Percentiles rank a stretch among this genome's conserved stretches.
These are phyloP conservation scores for Hura crepitans DNA, from an alignment of 441 rosid genomes.

Conservation along the genomic window DNA sequence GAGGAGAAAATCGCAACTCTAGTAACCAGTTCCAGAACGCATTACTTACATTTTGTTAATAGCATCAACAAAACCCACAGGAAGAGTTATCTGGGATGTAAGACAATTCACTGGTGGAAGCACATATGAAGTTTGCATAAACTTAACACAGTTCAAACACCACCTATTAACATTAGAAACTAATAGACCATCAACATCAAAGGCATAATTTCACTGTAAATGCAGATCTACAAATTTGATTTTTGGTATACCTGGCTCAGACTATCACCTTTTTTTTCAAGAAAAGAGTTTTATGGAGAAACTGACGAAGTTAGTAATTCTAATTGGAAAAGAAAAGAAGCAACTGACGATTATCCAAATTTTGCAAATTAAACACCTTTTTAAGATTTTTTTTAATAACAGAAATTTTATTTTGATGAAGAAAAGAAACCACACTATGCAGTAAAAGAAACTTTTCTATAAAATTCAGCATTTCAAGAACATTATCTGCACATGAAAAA, in stretches of 20 bases:
- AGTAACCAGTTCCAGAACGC: not conserved
- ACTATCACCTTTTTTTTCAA: not conserved
- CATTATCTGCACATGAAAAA: too few relatives aligned
- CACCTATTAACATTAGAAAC: not conserved
- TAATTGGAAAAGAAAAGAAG: too few relatives aligned
- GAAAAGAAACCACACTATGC: not conserved
- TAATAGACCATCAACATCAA: conserved; percentile 1
- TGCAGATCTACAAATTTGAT: not conserved
- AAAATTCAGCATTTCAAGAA: too few relatives aligned
- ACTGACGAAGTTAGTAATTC: too few relatives aligned
- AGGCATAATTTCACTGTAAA: not conserved
- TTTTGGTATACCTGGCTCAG: not conserved
- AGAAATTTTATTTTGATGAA: not conserved
- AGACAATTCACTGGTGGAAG: conserved; percentile 2
- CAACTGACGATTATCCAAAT: not conserved
- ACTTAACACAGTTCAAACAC: not conserved
- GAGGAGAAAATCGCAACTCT: not conserved
- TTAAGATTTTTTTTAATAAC: too few relatives aligned
- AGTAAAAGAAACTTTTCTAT: not conserved
- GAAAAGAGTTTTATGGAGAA: not conserved
- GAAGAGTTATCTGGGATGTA: not conserved
- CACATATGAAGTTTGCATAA: not conserved
- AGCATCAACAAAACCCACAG: not conserved
- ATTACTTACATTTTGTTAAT: not conserved
- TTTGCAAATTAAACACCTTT: not conserved